Base-by-base conservation (phyloP, 148 eudicot genomes). In the Camellia granthamiana region DNA sequence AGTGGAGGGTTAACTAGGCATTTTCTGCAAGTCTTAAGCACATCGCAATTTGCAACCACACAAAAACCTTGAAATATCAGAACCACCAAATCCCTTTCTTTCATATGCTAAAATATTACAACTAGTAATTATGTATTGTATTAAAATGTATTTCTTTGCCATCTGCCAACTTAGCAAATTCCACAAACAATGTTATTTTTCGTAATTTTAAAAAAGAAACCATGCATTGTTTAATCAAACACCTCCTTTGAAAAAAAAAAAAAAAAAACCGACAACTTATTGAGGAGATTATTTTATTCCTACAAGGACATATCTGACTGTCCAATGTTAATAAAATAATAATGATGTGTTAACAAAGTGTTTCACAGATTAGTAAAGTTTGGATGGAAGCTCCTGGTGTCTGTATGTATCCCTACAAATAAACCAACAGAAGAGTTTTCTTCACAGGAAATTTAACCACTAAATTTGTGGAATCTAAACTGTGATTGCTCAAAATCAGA, bases 61-160 rank as follows among this genome's bases (percentile, higher is more conserved):
- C 30, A 5, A n/a, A 42, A 67, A 62, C 44, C 15, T 75, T 0
- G 23, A 54, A 23, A 69, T 66, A 19, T 58, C 30, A 19, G 30
- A 21, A 43, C 54, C 18, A 64, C 52, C 64, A 55, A 61, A 43
- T 61, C 38, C 51, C 61, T 43, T 44, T 7, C 44, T 60, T 30
- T 42, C 30, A 78, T 78, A 77, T 16, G 23, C 38, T 30, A 30
- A 30, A 30, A 30, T 30, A 61, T 61, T 61, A 61, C 23, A 15
- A 14, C 11, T 14, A 0, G 13, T 14, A 3, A 58, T 9, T 58
- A 58, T 30, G 61, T 58, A 58, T 11, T 58, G 13, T 30, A 30
- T 46, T 47, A 6, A 11, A 15, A 55, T 74, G 78, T 74, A 41
- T 68, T 68, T 59, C 78, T 68, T 30, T 69, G 84, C 71, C 72